These are phyloP conservation scores for Pseudogymnoascus verrucosus DNA, from an alignment of 2,329 filamentous ascomycete species.

Conservation along the genomic window DNA sequence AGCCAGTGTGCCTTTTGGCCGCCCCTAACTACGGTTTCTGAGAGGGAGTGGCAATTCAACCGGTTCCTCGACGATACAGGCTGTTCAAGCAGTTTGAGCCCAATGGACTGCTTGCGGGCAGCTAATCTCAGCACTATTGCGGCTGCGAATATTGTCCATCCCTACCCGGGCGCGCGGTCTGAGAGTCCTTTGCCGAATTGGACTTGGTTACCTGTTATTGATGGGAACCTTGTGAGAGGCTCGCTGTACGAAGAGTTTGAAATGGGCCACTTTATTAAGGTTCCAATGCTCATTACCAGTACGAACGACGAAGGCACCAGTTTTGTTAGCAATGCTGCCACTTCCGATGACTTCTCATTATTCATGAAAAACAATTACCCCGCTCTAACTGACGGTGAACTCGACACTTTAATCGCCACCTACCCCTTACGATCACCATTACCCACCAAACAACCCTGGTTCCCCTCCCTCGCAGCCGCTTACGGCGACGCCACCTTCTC, in stretches of 20 bases:
- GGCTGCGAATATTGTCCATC: conserved; percentile 24
- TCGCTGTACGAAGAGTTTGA: conserved; percentile 29
- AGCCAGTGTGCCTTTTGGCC: conserved; percentile 29
- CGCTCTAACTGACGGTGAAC: conserved; percentile 19
- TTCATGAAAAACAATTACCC: conserved; percentile 30
- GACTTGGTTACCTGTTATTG: conserved; percentile 32
- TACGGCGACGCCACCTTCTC: conserved; percentile 39
- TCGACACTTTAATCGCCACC: conserved; percentile 22
- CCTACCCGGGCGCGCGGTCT: conserved; percentile 29
- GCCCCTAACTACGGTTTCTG: conserved; percentile 26
- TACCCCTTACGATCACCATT: conserved; percentile 19
- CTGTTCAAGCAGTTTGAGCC: conserved; percentile 20
- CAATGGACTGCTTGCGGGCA: conserved; percentile 29
- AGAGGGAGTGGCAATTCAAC: conserved; percentile 31
- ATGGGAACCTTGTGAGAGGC: conserved; percentile 30
- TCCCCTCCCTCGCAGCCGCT: conserved; percentile 30
- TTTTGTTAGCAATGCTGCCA: conserved; percentile 12
- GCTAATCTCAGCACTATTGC: conserved; percentile 29
- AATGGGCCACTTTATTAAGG: conserved; percentile 28
- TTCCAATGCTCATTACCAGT: conserved; percentile 31
- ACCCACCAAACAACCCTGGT: conserved; percentile 24
- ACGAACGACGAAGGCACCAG: conserved; percentile 10
- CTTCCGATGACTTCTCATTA: conserved; percentile 10
- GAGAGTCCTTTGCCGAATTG: conserved; percentile 24
- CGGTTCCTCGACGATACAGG: conserved; percentile 25